These are phyloP conservation scores for Diaporthe velutina DNA, from an alignment of 2,329 filamentous ascomycete genomes.

Conservation along the genomic window DNA sequence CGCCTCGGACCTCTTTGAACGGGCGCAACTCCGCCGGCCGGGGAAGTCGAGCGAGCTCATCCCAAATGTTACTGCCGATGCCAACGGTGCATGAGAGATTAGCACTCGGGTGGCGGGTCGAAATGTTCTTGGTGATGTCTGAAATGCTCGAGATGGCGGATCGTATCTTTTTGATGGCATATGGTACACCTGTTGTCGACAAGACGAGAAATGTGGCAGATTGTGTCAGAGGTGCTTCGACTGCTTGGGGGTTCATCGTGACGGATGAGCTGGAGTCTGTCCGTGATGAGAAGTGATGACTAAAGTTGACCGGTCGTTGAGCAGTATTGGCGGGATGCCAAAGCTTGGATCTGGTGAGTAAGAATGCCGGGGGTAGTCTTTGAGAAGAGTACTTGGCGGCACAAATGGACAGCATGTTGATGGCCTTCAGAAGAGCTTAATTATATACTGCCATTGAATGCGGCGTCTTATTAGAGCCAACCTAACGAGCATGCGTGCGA, in stretches of 20 bases:
- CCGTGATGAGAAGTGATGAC: not conserved
- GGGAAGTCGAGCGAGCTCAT: not conserved
- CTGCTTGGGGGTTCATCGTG: not conserved
- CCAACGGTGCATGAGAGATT: not conserved
- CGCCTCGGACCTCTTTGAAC: not conserved
- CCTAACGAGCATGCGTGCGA: no score
- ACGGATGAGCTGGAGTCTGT: not conserved
- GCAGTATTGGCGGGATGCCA: not conserved
- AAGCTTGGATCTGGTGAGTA: not conserved
- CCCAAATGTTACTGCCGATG: not conserved
- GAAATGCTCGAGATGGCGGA: not conserved
- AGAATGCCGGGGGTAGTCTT: not conserved
- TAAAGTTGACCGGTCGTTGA: not conserved
- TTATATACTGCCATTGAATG: not conserved
- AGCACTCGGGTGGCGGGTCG: conserved; percentile 2
- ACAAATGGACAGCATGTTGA: not conserved
- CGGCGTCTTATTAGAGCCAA: not conserved
- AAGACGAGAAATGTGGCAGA: not conserved
- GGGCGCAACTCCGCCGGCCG: not conserved
- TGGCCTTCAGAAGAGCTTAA: not conserved
- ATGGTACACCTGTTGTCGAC: not conserved
- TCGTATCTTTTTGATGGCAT: not conserved
- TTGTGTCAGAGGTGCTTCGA: conserved; percentile 2
- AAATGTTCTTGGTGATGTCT: conserved; percentile 12
- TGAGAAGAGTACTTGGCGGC: not conserved